Evolutionary conservation across 805 yeast species (phyloP).

Genomic region (Candida andamanensis): DNA sequence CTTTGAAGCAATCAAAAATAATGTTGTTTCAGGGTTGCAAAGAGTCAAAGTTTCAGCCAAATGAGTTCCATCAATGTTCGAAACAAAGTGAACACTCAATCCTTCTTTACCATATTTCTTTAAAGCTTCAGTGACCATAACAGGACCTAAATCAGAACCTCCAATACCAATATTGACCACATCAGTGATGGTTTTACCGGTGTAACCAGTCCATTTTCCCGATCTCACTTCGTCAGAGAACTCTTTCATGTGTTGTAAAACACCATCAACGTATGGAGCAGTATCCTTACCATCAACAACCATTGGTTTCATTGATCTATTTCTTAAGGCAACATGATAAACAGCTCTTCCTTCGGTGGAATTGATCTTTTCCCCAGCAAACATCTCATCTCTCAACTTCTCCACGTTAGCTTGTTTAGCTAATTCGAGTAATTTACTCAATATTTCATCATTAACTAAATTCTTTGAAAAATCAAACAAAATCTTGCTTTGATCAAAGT

Average conservation of each 20-base stretch:
- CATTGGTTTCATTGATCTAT: constrained; percentile 82
- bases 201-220: constrained; percentile 95
- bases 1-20: constrained; percentile 90
- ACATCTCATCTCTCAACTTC: constrained; percentile 82
- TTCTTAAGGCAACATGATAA: constrained; percentile 93
- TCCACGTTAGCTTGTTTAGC: constrained; percentile 91
- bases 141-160: constrained; percentile 98
- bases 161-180: constrained; percentile 98
- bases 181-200: constrained; percentile 90
- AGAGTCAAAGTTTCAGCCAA: constrained; percentile 82
- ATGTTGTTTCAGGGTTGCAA: constrained; percentile 84
- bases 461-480: constrained; percentile 95
- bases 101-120: constrained; percentile 78
- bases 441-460: constrained; percentile 80
- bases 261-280: constrained; percentile 86
- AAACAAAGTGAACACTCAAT: constrained; percentile 84
- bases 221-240: constrained; percentile 86
- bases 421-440: constrained; percentile 60
- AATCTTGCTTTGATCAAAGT: constrained; percentile 83
- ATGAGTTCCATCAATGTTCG: constrained; percentile 98
- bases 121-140: constrained; percentile 98
- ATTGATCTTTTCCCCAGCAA: constrained; percentile 90
- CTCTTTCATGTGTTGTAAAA: constrained; percentile 93
- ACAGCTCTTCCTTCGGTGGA: constrained; percentile 96
- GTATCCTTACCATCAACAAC: constrained; percentile 85